Evolutionary conservation across 2,329 filamentous ascomycete species (phyloP), one percentile per base, ranked within the genome.

Genomic region (Emmonsiellopsis sp.): DNA sequence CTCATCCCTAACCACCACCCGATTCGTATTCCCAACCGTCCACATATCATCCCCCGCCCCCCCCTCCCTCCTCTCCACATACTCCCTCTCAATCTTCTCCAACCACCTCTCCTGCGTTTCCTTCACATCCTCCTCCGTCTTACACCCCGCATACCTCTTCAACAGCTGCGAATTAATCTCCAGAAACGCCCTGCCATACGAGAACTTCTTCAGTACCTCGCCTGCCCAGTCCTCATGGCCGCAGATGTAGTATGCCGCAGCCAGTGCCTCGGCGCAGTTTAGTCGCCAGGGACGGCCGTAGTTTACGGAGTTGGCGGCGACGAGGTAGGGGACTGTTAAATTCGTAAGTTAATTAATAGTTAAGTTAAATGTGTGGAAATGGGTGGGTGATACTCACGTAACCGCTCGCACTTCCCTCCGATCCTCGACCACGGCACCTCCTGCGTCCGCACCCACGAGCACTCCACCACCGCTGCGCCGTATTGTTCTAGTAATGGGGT

Each of bases 291-390:
- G 93, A 65, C 89, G 88, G 56, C 93, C 93, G 72, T 98, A 98
- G 73, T 98, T 98, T 65, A 96, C 93, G 1, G 87, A 86, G 69
- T 98, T 98, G 47, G 93, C 93, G 5, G 93, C 93, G 49, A 98
- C 91, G 7, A 98, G 83, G 69, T 98, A 98, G 0, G 93, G 93
- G 54, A 98, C 74, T 74, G 52, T n/a, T 7, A 13, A n/a, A 35
- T 11, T 37, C 20, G 45, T 47, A 47, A 47, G 45, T 8, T 13
- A 45, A n/a, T 45, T 31, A 40, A 34, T 40, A 31, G 45, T 45
- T 50, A 20, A 53, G n/a, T 11, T 40, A 4, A 20, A 15, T 48
- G 20, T 16, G 32, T 26, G 20, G 31, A 7, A 48, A 9, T 9
- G 32, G 32, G 10, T 20, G 16, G 46, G 49, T 30, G n/a, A 20